Base-by-base conservation (phyloP, 2,329 filamentous ascomycete species). In the Beauveria brongniartii region DNA sequence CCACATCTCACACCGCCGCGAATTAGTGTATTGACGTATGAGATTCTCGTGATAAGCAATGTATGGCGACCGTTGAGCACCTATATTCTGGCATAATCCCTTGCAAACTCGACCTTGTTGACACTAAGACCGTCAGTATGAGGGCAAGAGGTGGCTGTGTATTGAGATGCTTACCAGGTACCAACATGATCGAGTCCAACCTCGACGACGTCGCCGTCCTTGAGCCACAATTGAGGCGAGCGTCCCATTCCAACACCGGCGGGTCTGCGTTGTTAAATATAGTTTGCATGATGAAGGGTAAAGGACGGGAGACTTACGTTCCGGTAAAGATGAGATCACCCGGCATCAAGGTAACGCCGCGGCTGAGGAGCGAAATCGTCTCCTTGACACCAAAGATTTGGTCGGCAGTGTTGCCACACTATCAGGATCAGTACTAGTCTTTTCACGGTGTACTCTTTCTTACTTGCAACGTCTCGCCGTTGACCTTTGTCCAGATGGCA, bases 171-270 rank as follows among this genome's bases (percentile, higher is more conserved):
- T 63, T 63, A 72, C 70, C 80, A 85, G 16, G 79, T 81, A 26
- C 88, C 88, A 7, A 91, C 83, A 1, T 80, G 77, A 66, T 90
- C 85, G 1, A 91, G 77, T 7, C 78, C 79, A 55, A 91, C 87
- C 69, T 90, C 85, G 22, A 90, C 86, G 24, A 84, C 73, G 70
- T 91, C 88, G 5, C 87, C 85, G 69, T 91, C 80, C 71, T 86
- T 84, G 61, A 91, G 74, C 85, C 87, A 90, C 10, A 88, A 66
- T 61, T 80, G 82, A 3, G 87, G 87, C 61, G 81, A 85, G 55
- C 82, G 80, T 16, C 87, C 88, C 82, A 88, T 86, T 1, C 85
- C 88, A 22, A 91, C 88, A 37, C 88, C 88, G 63, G 85, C 81
- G 0, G 87, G 88, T 10, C 82, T 85, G 47, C 22, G 3, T 24